These are phyloP conservation scores for Arctium lappa DNA, from an alignment of 129 eudicot species.

Conservation along the genomic window DNA sequence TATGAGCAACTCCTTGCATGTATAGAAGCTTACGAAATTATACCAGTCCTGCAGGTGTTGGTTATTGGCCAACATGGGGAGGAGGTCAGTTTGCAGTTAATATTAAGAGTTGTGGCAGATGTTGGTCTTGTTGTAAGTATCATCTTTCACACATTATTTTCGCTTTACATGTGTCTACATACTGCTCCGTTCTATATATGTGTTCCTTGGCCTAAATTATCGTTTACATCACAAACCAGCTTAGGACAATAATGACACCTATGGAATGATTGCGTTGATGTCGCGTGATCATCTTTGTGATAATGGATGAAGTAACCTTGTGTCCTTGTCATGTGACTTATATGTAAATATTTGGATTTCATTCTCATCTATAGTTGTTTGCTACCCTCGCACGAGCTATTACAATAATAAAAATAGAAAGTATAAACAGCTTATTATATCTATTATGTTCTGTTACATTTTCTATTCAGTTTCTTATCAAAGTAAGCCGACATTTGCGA, in stretches of 20 bases:
- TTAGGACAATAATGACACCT: not conserved
- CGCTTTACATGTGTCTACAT: not conserved
- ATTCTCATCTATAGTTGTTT: not conserved
- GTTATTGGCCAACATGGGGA: constrained; percentile 86
- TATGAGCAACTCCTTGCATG: not conserved
- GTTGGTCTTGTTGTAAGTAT: constrained; percentile 94
- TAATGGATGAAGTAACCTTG: not conserved
- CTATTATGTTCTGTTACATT: too few relatives aligned
- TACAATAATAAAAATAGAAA: too few relatives aligned
- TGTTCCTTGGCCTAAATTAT: not conserved
- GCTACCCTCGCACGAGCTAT: not conserved
- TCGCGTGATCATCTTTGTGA: not conserved
- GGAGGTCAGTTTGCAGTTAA: constrained; percentile 81
- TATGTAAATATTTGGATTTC: not conserved
- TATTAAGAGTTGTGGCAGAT: constrained; percentile 94
- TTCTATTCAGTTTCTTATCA: too few relatives aligned
- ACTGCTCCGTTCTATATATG: not conserved
- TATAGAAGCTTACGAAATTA: not conserved
- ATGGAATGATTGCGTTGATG: not conserved
- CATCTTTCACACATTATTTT: constrained; percentile 4
- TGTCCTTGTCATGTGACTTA: too few relatives aligned
- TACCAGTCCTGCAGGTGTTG: constrained; percentile 57
- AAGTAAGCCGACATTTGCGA: too few relatives aligned
- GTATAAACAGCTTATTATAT: too few relatives aligned
- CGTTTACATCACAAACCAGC: not conserved